Evolutionary conservation across 495 filamentous ascomycete genomes (phyloP).

Genomic region (Platismatia glauca): DNA sequence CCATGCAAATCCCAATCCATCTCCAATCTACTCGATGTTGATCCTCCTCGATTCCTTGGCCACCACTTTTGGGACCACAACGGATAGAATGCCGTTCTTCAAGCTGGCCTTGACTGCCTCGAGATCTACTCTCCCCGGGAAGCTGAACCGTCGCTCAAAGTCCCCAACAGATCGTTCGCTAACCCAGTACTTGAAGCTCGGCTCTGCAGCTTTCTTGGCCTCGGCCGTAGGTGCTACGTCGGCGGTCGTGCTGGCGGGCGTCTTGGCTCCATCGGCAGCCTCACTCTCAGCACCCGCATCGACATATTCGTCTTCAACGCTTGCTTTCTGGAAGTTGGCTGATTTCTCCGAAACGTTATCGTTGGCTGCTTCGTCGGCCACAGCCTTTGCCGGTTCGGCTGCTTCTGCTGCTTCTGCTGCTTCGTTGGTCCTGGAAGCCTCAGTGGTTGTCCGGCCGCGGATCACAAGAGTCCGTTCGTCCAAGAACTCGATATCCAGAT

Average conservation of each 20-base stretch:
- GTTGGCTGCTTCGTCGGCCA: slow-evolving; percentile 18
- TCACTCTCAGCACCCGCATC: slow-evolving; percentile 29
- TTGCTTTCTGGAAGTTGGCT: slow-evolving; percentile 39
- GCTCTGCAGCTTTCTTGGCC: slow-evolving; percentile 19
- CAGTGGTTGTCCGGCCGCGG: slow-evolving; percentile 56
- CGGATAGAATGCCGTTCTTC: slow-evolving; percentile 63
- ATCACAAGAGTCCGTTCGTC: slow-evolving; percentile 70
- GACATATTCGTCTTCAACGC: slow-evolving; percentile 56
- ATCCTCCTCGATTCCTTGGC: slow-evolving; percentile 46
- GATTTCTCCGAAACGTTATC: slow-evolving; percentile 30
- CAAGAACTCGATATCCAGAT: slow-evolving; percentile 76
- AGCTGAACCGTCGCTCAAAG: slow-evolving; percentile 71
- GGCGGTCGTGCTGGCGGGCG: slow-evolving; percentile 22
- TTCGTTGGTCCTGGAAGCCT: slow-evolving; percentile 31
- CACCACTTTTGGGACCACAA: slow-evolving; percentile 69
- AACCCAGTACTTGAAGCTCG: slow-evolving; percentile 61
- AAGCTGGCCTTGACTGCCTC: slow-evolving; percentile 66
- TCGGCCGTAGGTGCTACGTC: slow-evolving; percentile 4
- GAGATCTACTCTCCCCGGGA: slow-evolving; percentile 66
- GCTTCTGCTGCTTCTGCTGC: slow-evolving; percentile 28
- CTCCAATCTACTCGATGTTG: slow-evolving; percentile 41
- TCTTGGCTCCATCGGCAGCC: slow-evolving; percentile 23
- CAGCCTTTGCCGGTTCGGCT: slow-evolving; percentile 24
- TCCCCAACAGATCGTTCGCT: slow-evolving; percentile 71
- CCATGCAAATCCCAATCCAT: neutral